Evolutionary conservation across 2,329 filamentous ascomycete species (phyloP).

Genomic region (Ophiostoma australiae): DNA sequence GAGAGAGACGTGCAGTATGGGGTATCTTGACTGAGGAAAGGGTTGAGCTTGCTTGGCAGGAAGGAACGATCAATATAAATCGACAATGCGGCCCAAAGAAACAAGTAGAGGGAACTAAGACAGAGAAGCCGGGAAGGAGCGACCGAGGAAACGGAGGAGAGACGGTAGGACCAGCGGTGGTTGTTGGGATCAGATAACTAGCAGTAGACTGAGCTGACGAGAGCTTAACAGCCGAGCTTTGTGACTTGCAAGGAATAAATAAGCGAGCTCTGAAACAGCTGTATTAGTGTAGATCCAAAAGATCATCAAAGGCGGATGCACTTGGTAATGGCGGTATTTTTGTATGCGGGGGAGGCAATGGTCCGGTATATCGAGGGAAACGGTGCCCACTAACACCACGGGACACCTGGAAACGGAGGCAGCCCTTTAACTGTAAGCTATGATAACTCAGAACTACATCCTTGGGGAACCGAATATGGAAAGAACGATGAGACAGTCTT

Average conservation of each 20-base stretch:
- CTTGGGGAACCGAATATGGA: not conserved
- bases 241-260: not conserved
- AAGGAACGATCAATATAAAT: not conserved
- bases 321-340: not conserved
- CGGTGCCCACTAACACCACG: not conserved
- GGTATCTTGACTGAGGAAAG: not conserved
- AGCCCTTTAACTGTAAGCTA: not conserved
- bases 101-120: not conserved
- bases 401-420: not conserved
- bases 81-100: not conserved
- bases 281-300: not conserved
- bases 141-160: not conserved
- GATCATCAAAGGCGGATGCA: not conserved
- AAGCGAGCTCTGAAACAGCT: not conserved
- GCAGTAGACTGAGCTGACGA: not conserved
- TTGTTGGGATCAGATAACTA: not conserved
- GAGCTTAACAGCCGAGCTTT: not conserved
- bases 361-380: not conserved
- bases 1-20: not conserved
- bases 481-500: not conserved
- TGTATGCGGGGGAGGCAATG: not conserved
- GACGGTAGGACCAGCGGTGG: not conserved
- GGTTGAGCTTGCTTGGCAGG: not conserved
- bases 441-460: not conserved
- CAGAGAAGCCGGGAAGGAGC: not conserved